phyloP scores from a whole-genome alignment of 139 green algal species.

The Tetradesmus lagerheimii region DNA sequence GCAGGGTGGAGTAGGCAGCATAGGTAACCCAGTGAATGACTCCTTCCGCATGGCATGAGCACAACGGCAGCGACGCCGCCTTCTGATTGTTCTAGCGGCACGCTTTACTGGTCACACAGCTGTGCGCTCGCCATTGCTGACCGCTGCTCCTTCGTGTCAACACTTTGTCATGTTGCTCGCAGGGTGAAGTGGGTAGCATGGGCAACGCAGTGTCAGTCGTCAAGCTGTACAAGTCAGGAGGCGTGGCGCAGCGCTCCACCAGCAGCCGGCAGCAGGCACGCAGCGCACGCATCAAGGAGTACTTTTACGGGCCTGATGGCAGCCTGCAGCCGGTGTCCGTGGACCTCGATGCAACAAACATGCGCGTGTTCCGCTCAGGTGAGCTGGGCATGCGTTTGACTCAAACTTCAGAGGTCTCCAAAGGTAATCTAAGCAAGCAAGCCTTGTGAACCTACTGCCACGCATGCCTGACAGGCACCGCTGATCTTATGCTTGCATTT shows the following conservation, averaged over 20 bases:
- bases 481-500: no score
- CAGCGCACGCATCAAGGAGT: constrained; percentile 80
- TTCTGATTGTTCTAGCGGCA: no score
- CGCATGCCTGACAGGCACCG: no score
- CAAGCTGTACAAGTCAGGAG: constrained; percentile 88
- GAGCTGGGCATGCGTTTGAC: not conserved
- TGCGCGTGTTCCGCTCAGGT: constrained; percentile 84
- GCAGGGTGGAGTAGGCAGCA: no score
- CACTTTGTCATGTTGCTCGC: no score
- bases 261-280: constrained; percentile 69
- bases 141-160: not conserved
- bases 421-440: no score
- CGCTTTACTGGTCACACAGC: not conserved
- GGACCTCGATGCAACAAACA: constrained; percentile 65
- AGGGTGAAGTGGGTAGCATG: constrained; percentile 32
- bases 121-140: not conserved
- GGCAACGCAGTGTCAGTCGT: constrained; percentile 48
- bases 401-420: no score
- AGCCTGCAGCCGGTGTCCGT: constrained; percentile 63
- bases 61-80: no score
- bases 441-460: no score
- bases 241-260: constrained; percentile 79
- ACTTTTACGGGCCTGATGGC: constrained; percentile 89
- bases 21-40: no score
- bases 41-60: no score